Conservation (phyloP, 108 stramenopile species). For the Cyclostephanos invisitatus region DNA sequence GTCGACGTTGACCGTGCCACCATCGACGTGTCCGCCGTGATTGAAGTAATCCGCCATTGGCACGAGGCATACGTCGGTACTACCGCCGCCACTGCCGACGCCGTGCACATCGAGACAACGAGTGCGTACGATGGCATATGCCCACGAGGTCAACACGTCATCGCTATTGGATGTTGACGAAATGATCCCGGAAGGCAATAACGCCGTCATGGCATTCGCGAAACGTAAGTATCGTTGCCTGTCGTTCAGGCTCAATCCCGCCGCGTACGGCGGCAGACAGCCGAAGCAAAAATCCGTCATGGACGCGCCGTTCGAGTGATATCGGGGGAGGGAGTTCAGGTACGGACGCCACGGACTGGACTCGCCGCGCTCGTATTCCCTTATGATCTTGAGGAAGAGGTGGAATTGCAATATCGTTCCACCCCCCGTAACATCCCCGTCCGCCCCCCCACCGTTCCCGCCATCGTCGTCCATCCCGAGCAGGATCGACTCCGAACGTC, state of each 20-base stretch:
- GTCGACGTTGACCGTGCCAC: neutral
- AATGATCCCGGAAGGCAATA: conserved; percentile 1
- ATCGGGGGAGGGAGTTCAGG: conserved; percentile 32
- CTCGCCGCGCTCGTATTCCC: conserved; percentile 18
- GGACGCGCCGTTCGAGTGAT: conserved; percentile 30
- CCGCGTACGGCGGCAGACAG: conserved; percentile 40
- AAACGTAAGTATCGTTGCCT: conserved; percentile 11
- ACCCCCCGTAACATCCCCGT: neutral
- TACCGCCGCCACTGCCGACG: too few species aligned
- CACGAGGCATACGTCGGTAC: conserved; percentile 7
- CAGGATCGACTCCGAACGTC: too few species aligned
- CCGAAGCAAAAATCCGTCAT: conserved; percentile 44
- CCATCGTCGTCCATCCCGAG: neutral
- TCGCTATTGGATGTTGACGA: conserved; percentile 23
- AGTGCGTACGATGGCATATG: conserved; percentile 16
- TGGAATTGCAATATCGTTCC: conserved; percentile 9
- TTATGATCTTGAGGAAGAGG: conserved; percentile 17
- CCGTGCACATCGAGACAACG: conserved; percentile 5
- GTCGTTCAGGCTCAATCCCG: conserved; percentile 13
- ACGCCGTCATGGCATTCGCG: neutral
- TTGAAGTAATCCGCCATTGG: conserved; percentile 41
- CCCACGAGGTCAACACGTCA: conserved; percentile 17
- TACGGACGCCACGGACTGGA: conserved; percentile 18
- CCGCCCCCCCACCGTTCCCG: neutral
- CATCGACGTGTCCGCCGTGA: conserved; percentile 16